Evolutionary conservation across 2,329 filamentous ascomycete genomes (phyloP).

Genomic region (Phyllosticta citribraziliensis): DNA sequence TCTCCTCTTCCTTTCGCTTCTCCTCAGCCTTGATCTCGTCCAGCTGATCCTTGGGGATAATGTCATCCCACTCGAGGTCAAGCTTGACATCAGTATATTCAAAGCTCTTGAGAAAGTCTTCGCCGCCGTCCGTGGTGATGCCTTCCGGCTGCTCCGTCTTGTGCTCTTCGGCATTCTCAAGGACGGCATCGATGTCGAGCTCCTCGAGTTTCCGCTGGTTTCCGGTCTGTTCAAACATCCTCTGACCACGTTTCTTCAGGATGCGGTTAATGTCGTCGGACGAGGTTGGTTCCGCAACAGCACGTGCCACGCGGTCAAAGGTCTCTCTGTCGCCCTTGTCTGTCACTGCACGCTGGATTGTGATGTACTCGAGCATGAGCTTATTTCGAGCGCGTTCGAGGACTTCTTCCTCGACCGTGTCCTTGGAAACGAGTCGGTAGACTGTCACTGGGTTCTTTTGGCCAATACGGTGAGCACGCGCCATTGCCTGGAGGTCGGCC

Average conservation of each 20-base stretch:
- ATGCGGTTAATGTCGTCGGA: slow-evolving; percentile 94
- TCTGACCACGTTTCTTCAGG: slow-evolving; percentile 94
- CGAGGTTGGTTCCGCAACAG: slow-evolving; percentile 79
- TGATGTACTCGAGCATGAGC: slow-evolving; percentile 92
- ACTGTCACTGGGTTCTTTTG: slow-evolving; percentile 95
- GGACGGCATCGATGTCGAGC: slow-evolving; percentile 91
- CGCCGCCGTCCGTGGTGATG: slow-evolving; percentile 89
- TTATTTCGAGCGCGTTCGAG: slow-evolving; percentile 95
- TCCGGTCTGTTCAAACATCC: slow-evolving; percentile 95
- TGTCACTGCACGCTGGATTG: slow-evolving; percentile 92
- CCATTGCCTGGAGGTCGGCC: slow-evolving; percentile 96
- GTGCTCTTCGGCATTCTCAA: slow-evolving; percentile 94
- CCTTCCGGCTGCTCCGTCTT: slow-evolving; percentile 93
- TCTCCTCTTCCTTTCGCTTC: slow-evolving; percentile 70
- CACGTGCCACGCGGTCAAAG: slow-evolving; percentile 46
- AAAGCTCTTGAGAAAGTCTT: slow-evolving; percentile 82
- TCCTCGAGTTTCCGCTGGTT: slow-evolving; percentile 96
- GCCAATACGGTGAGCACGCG: slow-evolving; percentile 91
- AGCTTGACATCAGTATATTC: slow-evolving; percentile 98
- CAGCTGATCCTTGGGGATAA: slow-evolving; percentile 88
- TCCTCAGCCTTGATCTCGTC: slow-evolving; percentile 85
- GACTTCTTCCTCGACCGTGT: slow-evolving; percentile 96
- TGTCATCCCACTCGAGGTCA: slow-evolving; percentile 93
- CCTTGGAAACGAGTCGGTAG: slow-evolving; percentile 92
- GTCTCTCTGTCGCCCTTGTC: slow-evolving; percentile 84